These are phyloP conservation scores for Stramenopiles sp. DNA, from an alignment of 352 stramenopile species.

Conservation along the genomic window DNA sequence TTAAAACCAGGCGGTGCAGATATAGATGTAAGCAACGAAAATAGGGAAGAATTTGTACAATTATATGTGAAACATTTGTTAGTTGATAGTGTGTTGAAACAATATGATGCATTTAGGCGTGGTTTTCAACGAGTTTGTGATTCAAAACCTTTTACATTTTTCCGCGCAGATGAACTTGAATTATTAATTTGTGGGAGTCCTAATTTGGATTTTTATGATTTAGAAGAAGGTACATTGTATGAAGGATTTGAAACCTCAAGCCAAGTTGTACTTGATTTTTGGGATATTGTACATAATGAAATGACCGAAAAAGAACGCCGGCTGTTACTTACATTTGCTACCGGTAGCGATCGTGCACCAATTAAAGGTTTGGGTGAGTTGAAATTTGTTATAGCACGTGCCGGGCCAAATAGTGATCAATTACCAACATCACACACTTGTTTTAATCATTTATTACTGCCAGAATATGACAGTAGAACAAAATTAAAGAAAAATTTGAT, in stretches of 20 bases:
- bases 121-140: not conserved
- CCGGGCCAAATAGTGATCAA: conserved; percentile 38
- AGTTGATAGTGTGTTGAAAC: not conserved
- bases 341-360: conserved; percentile 39
- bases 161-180: not conserved
- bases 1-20: not conserved
- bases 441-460: conserved; percentile 53
- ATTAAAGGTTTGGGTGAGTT: conserved; percentile 40
- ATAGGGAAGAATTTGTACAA: not conserved
- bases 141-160: not conserved
- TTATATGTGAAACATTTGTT: not conserved
- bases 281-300: conserved; percentile 35
- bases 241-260: conserved; percentile 35
- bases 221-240: conserved; percentile 38
- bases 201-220: conserved; percentile 40
- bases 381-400: conserved; percentile 46
- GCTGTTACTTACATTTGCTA: conserved; percentile 46
- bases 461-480: conserved; percentile 40
- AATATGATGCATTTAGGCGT: not conserved
- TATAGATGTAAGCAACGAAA: not conserved
- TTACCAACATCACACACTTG: conserved; percentile 53
- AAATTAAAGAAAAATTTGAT: conserved; percentile 35
- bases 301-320: conserved; percentile 27
- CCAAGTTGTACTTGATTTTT: conserved; percentile 36
- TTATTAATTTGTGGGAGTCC: not conserved